phyloP scores from a whole-genome alignment of 805 yeast genomes.

The Barnettozyma siamensis region DNA sequence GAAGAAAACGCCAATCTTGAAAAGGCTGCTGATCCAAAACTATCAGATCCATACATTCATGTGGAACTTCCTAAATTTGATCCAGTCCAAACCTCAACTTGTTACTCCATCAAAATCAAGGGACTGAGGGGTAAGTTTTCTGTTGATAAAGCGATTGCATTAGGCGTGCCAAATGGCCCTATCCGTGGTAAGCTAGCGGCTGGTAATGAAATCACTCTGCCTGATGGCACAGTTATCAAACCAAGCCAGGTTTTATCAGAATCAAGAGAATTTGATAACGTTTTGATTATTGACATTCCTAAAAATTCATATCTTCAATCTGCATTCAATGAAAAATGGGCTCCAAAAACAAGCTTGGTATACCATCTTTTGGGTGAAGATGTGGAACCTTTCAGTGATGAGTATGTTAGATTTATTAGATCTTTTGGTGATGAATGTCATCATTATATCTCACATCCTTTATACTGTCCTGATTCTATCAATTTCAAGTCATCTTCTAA shows the following conservation, averaged over 20 bases:
- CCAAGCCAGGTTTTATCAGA: conserved; percentile 74
- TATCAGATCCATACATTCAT: conserved; percentile 30
- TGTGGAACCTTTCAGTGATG: conserved; percentile 40
- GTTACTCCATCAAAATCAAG: conserved; percentile 60
- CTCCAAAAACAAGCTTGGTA: conserved; percentile 42
- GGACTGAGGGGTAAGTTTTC: conserved; percentile 76
- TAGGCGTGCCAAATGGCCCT: conserved; percentile 67
- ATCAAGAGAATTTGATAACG: conserved; percentile 48
- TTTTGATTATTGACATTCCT: conserved; percentile 74
- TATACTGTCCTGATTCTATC: conserved; percentile 54
- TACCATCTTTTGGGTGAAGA: conserved; percentile 74
- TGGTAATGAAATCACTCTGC: conserved; percentile 53
- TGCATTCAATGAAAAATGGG: conserved; percentile 27
- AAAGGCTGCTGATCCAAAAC: conserved; percentile 29
- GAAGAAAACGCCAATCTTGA: conserved; percentile 20
- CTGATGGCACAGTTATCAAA: conserved; percentile 49
- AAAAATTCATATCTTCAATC: conserved; percentile 36
- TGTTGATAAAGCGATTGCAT: conserved; percentile 52
- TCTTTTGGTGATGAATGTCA: conserved; percentile 44
- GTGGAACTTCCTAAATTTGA: conserved; percentile 28
- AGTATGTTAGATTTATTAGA: conserved; percentile 45
- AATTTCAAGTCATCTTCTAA: conserved; percentile 51
- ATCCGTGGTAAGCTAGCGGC: conserved; percentile 52
- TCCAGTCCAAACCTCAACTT: conserved; percentile 39
- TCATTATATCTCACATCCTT: conserved; percentile 73